Percentiles rank a stretch among this genome's conserved stretches.
Conservation (phyloP, 2,329 filamentous ascomycete species). For the Aspergillus hiratsukae region DNA sequence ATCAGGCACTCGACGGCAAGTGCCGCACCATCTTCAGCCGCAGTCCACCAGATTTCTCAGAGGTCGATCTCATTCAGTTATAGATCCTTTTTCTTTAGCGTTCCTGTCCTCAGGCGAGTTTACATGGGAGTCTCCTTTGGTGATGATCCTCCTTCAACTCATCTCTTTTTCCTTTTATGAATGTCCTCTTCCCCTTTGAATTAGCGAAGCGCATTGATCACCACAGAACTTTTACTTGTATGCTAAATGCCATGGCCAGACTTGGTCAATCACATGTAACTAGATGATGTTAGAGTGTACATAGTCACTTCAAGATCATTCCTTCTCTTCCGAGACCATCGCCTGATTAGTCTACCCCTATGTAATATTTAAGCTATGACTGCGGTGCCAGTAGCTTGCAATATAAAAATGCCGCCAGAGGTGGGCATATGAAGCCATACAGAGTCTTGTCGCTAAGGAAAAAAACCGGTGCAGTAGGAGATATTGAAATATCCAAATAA, state of each 20-base stretch:
- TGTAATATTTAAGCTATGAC: too few species aligned
- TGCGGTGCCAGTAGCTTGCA: neutral
- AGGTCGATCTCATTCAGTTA: conserved; percentile 78
- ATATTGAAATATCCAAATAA: neutral
- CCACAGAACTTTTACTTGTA: neutral
- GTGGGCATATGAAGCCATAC: neutral
- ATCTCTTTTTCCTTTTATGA: neutral
- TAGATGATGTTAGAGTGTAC: neutral
- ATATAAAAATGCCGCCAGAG: neutral
- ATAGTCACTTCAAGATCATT: neutral
- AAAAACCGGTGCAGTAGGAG: neutral
- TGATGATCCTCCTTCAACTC: neutral
- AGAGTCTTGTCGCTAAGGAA: neutral
- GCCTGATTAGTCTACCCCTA: too few species aligned
- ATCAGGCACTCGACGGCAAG: conserved; percentile 80
- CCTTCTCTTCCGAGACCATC: neutral
- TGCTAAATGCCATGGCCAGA: neutral
- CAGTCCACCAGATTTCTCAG: conserved; percentile 84
- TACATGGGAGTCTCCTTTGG: neutral
- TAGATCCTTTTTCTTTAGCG: conserved; percentile 34
- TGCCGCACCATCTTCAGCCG: conserved; percentile 76
- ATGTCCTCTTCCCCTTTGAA: neutral
- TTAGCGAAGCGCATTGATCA: neutral
- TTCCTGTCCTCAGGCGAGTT: neutral
- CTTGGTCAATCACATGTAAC: neutral